Percentiles rank a stretch among this genome's conserved stretches.
These are phyloP conservation scores for Mycena leptocephala DNA, from an alignment of 768 basidiomycete species.

Conservation along the genomic window DNA sequence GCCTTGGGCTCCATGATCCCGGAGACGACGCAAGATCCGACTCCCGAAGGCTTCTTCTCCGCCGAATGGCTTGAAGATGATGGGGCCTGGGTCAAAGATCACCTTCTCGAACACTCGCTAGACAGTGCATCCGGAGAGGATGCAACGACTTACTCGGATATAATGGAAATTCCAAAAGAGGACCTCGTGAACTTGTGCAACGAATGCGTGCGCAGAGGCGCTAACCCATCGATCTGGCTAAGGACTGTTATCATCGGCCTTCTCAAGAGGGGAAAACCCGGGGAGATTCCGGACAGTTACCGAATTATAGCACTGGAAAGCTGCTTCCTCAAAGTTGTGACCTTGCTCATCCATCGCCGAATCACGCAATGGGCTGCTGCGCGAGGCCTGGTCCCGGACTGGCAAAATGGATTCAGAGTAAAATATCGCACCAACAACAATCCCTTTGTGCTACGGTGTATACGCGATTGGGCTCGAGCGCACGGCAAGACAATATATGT, in stretches of 20 bases:
- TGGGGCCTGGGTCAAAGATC: constrained; percentile 3
- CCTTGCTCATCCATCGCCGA: constrained; percentile 42
- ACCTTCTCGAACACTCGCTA: background rate
- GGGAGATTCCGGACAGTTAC: constrained; percentile 39
- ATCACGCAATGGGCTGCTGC: no score
- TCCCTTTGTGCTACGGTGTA: constrained; percentile 39
- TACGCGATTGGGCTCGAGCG: constrained; percentile 30
- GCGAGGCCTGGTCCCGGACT: no score
- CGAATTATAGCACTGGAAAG: constrained; percentile 39
- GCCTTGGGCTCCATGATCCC: constrained; percentile 2
- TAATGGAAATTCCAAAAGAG: background rate
- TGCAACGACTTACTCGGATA: background rate
- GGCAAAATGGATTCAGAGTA: constrained; percentile 41
- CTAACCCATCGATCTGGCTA: no score
- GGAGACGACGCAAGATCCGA: constrained; percentile 1
- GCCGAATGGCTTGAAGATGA: constrained; percentile 16
- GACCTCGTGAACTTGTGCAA: constrained; percentile 1
- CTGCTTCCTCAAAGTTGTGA: constrained; percentile 41
- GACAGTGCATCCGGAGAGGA: constrained; percentile 18
- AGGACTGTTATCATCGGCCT: no score
- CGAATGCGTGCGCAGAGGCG: no score
- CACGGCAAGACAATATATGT: constrained; percentile 31
- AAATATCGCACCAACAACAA: no score
- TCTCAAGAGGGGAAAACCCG: no score
- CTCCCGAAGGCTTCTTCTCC: constrained; percentile 29